Evolutionary conservation across 192 early-diverging fungal genomes (phyloP), one percentile per base, ranked within the genome.

Genomic region (Coemansia sp.): DNA sequence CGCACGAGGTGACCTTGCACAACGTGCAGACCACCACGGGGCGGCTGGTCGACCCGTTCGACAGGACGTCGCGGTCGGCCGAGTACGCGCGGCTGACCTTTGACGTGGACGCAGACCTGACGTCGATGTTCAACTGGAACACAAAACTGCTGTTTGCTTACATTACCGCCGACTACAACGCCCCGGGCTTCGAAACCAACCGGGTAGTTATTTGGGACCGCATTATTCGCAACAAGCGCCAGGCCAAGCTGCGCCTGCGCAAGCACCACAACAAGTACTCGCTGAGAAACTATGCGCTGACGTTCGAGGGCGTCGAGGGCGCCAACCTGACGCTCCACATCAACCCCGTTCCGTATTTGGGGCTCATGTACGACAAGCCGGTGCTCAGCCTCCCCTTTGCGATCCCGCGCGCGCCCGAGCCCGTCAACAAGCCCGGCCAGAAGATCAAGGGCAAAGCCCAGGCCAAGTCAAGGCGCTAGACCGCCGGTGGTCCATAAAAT

Each of bases 91-190:
- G 64, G 4, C 50, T 77, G 28, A 77, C 74, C 1, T 77, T 77
- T 56, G 74, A 77, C 40, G 20, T 77, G 6, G 68, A 77, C 30
- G 74, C 74, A 1, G 74, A 77, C 67, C 50, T 77, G 8, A 39
- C 74, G 8, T 58, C 62, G 8, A 59, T 77, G 68, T 70, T 77
- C 19, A 77, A 77, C 68, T 77, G 74, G 74, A 77, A 77, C 60
- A 77, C 74, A 9, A 77, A 77, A 56, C 62, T 70, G 0, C 40
- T 77, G 52, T 77, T 70, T 26, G 59, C 67, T 2, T 77, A 62
- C 27, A 66, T 77, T 25, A 70, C 74, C 3, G 74, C 58, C 14
- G 74, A 77, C 46, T 77, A 53, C 26, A 25, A 34, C 17, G 34
- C 61, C 10, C 46, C 49, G 1, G 60, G 53, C 12, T 70, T 60